These are phyloP conservation scores for Elsinoe arachidis DNA, from an alignment of 2,329 filamentous ascomycete species.

Conservation along the genomic window DNA sequence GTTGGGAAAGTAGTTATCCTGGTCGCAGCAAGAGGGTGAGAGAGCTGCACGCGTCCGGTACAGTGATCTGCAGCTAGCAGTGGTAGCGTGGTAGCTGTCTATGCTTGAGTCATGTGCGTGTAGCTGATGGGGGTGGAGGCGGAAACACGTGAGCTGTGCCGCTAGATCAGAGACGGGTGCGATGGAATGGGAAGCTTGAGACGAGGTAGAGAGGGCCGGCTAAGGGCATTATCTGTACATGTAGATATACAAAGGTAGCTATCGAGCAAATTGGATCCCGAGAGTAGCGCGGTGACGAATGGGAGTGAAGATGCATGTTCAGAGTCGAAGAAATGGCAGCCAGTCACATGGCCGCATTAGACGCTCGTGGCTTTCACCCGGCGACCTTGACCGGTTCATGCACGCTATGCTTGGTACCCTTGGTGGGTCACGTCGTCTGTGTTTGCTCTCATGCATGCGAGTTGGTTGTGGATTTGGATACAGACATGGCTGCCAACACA, in stretches of 20 bases:
- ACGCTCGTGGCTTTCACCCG: slow-evolving; percentile 8
- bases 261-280: neutral
- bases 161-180: neutral
- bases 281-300: slow-evolving; percentile 5
- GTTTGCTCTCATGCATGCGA: slow-evolving; percentile 1
- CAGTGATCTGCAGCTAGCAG: too few species aligned
- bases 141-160: neutral
- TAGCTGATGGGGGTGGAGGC: neutral
- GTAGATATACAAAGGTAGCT: neutral
- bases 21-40: too few species aligned
- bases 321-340: neutral
- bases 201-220: neutral
- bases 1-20: neutral
- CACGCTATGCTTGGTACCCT: neutral
- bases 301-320: neutral
- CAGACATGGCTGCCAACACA: slow-evolving; percentile 7
- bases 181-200: too few species aligned
- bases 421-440: neutral
- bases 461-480: slow-evolving; percentile 4
- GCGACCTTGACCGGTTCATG: slow-evolving; percentile 7
- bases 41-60: too few species aligned
- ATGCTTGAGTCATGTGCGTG: too few species aligned
- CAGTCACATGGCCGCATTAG: neutral
- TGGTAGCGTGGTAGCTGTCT: too few species aligned
- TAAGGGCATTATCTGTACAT: neutral